These are phyloP conservation scores for Barnettozyma hawaiiensis DNA, from an alignment of 1,139 yeast genomes.

Conservation along the genomic window DNA sequence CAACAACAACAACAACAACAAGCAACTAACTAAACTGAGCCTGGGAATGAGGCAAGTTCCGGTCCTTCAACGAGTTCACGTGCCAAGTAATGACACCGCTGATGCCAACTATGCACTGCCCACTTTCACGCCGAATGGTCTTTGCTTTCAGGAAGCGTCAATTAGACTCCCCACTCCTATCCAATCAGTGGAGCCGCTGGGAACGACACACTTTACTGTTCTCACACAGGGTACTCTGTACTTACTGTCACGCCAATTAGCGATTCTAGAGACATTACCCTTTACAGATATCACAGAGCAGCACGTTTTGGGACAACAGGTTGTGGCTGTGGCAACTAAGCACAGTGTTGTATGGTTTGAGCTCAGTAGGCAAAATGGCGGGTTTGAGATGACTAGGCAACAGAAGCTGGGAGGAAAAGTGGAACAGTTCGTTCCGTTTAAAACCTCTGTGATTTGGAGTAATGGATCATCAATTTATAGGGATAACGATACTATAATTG, in stretches of 20 bases:
- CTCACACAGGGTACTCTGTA: slow-evolving; percentile 9
- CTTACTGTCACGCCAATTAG: slow-evolving; percentile 10
- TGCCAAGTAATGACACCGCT: not conserved
- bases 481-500: not conserved
- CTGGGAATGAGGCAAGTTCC: slow-evolving; percentile 1
- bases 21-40: not conserved
- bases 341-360: slow-evolving; percentile 12
- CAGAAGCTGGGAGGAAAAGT: slow-evolving; percentile 16
- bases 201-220: not conserved
- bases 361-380: slow-evolving; percentile 3
- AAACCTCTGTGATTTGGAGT: slow-evolving; percentile 4
- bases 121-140: not conserved
- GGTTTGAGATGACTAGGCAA: slow-evolving; percentile 16
- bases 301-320: slow-evolving; percentile 2
- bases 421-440: slow-evolving; percentile 7
- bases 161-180: slow-evolving; percentile 3
- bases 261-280: slow-evolving; percentile 16
- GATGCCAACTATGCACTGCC: not conserved
- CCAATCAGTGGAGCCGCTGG: slow-evolving; percentile 4
- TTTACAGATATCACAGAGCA: slow-evolving; percentile 16
- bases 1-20: too few relatives aligned
- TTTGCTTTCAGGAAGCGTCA: not conserved
- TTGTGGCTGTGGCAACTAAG: slow-evolving; percentile 15
- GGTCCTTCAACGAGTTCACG: not conserved
- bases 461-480: slow-evolving; percentile 5